These are phyloP conservation scores for Hibiscus tridactylites DNA, from an alignment of 345 rosid species.

Conservation along the genomic window DNA sequence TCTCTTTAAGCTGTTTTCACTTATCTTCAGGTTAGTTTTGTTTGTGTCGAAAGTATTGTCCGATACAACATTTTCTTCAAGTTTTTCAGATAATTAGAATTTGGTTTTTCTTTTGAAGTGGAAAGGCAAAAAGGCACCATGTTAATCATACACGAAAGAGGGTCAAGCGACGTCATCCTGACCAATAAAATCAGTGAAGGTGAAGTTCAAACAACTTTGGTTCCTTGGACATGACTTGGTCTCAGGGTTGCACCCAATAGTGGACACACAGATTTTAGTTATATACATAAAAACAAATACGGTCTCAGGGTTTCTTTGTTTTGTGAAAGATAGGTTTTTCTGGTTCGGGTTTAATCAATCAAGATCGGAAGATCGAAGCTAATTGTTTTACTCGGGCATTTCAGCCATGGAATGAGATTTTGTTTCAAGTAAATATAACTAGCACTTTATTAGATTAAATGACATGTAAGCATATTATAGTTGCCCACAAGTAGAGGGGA, in stretches of 20 bases:
- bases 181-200: background rate
- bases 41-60: background rate
- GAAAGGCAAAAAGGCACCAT: background rate
- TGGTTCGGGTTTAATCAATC: background rate
- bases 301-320: background rate
- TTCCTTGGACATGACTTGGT: background rate
- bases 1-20: constrained; percentile 28
- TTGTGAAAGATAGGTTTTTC: background rate
- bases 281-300: background rate
- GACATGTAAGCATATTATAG: background rate
- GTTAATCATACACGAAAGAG: background rate
- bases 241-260: background rate
- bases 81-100: background rate
- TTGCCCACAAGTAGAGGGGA: background rate
- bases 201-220: background rate
- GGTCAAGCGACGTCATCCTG: background rate
- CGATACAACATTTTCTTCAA: background rate
- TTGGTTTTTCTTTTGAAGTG: constrained; percentile 1
- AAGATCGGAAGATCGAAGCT: background rate
- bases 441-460: background rate
- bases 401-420: background rate
- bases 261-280: background rate
- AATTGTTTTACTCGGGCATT: too few relatives aligned
- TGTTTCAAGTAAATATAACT: background rate
- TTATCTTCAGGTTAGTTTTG: constrained; percentile 31